These are phyloP conservation scores for Puccinia coronata DNA, from an alignment of 1,284 basidiomycete species.

Conservation along the genomic window DNA sequence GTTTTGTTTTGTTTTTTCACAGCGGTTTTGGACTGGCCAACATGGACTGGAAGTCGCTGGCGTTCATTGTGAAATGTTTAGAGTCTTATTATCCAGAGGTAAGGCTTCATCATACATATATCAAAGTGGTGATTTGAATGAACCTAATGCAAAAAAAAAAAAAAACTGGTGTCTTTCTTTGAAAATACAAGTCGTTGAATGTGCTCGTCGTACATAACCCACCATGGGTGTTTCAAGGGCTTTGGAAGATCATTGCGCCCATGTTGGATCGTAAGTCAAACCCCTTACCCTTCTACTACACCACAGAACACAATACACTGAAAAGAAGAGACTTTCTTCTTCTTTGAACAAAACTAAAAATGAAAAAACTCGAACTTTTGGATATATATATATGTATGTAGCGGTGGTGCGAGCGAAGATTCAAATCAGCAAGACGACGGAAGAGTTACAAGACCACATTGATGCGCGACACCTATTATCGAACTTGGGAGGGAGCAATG, in stretches of 20 bases:
- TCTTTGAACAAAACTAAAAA: no score
- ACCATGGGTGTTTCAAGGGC: conserved; percentile 47
- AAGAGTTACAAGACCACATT: conserved; percentile 38
- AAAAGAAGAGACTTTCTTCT: no score
- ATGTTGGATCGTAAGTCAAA: conserved; percentile 44
- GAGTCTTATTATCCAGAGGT: conserved; percentile 49
- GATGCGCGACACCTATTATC: conserved; percentile 24
- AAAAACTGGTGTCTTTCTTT: neutral
- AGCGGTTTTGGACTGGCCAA: conserved; percentile 46
- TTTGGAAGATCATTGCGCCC: conserved; percentile 46
- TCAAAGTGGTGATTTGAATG: neutral
- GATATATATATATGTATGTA: neutral
- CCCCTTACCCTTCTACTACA: neutral
- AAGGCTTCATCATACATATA: neutral
- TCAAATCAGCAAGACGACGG: conserved; percentile 37
- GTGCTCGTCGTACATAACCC: conserved; percentile 47
- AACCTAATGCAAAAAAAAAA: neutral
- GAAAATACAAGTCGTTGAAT: conserved; percentile 32
- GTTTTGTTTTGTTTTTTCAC: no score
- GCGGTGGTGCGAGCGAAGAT: conserved; percentile 44
- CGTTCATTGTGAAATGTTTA: conserved; percentile 48
- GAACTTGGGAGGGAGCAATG: conserved; percentile 26
- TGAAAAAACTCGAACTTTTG: no score
- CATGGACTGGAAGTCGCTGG: conserved; percentile 49
- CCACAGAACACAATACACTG: no score